Conservation (phyloP, 2,329 filamentous ascomycete species). For the Pseudocercospora fijiensis region DNA sequence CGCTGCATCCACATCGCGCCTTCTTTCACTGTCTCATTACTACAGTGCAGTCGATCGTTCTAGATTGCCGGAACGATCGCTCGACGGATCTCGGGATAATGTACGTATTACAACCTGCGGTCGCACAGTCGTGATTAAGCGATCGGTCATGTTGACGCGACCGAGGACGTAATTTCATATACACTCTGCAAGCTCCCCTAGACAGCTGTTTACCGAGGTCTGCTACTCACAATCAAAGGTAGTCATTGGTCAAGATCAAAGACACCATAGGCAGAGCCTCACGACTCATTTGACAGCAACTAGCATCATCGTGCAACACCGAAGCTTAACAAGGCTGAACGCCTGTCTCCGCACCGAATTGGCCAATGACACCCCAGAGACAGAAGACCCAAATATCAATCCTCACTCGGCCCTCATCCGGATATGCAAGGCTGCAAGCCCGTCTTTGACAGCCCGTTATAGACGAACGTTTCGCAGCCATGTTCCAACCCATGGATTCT, state of each 20-base stretch:
- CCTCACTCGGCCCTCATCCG: not conserved
- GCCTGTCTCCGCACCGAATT: slow-evolving; percentile 1
- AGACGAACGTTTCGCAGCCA: not conserved
- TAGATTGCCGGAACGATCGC: too few species aligned
- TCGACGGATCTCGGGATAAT: too few species aligned
- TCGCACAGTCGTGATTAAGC: too few species aligned
- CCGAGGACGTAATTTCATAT: not conserved
- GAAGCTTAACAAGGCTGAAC: not conserved
- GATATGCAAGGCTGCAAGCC: not conserved
- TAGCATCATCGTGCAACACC: not conserved
- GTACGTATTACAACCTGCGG: too few species aligned
- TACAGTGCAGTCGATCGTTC: too few species aligned
- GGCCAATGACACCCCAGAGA: not conserved
- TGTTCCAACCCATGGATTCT: not conserved
- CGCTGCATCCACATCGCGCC: not conserved
- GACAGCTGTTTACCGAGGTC: not conserved
- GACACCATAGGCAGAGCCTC: not conserved
- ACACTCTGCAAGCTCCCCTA: slow-evolving; percentile 1
- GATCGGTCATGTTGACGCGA: too few species aligned
- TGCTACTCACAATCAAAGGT: not conserved
- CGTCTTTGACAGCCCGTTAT: not conserved
- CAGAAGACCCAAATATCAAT: not conserved
- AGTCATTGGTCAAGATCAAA: slow-evolving; percentile 1
- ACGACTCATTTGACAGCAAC: slow-evolving; percentile 1
- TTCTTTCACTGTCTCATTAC: not conserved